phyloP scores from a whole-genome alignment of 345 rosid genomes.

The Psidium guajava region DNA sequence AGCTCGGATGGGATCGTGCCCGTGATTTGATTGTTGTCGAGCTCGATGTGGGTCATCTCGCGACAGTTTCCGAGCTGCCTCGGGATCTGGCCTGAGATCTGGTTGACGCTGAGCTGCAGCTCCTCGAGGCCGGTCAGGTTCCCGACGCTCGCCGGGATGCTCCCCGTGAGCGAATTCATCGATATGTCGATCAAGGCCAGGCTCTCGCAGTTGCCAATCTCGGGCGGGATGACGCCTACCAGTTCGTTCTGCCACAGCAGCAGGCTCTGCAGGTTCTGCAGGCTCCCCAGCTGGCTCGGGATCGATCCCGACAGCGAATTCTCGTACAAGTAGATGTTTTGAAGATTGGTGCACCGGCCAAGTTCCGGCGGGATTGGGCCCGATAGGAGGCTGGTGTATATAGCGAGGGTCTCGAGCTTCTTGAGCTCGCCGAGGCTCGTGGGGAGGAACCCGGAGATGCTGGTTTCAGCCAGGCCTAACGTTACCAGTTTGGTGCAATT shows the following conservation, averaged over 20 bases:
- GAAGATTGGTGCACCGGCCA: slow-evolving; percentile 61
- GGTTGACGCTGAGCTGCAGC: slow-evolving; percentile 69
- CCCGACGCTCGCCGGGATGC: slow-evolving; percentile 54
- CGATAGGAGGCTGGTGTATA: slow-evolving; percentile 63
- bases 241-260: slow-evolving; percentile 71
- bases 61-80: slow-evolving; percentile 40
- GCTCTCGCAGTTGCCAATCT: slow-evolving; percentile 54
- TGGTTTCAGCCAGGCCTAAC: slow-evolving; percentile 82
- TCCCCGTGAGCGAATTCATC: slow-evolving; percentile 65
- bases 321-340: slow-evolving; percentile 63
- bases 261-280: slow-evolving; percentile 41
- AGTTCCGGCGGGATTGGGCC: slow-evolving; percentile 75
- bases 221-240: slow-evolving; percentile 60
- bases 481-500: slow-evolving; percentile 45
- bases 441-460: slow-evolving; percentile 80
- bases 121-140: slow-evolving; percentile 43
- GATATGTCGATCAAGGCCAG: slow-evolving; percentile 56
- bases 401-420: slow-evolving; percentile 61
- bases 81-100: slow-evolving; percentile 72
- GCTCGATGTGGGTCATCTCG: slow-evolving; percentile 55
- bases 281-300: slow-evolving; percentile 41
- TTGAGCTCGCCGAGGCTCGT: slow-evolving; percentile 47
- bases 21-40: slow-evolving; percentile 70
- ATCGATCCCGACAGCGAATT: slow-evolving; percentile 68
- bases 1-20: slow-evolving; percentile 64